Percentiles rank a stretch among this genome's conserved stretches.
Evolutionary conservation across 2,329 filamentous ascomycete species (phyloP).

Genomic region (Colletotrichum karsti): DNA sequence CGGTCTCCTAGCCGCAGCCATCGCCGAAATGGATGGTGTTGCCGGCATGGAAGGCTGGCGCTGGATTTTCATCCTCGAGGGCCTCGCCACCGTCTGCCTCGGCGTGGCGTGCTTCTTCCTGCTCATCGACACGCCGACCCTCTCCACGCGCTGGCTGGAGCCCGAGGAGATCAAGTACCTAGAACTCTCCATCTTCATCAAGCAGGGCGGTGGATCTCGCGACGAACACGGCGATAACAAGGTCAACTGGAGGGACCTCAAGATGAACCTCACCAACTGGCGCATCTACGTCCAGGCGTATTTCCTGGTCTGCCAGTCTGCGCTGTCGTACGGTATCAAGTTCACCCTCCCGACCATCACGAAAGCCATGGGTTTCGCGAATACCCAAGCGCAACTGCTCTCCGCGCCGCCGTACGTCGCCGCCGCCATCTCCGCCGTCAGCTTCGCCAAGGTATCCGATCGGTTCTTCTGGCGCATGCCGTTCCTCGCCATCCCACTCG

Average conservation of each 20-base stretch:
- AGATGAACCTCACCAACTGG: slow-evolving; percentile 40
- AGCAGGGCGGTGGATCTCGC: slow-evolving; percentile 32
- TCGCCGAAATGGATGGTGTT: slow-evolving; percentile 58
- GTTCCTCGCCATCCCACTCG: slow-evolving; percentile 25
- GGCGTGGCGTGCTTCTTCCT: slow-evolving; percentile 33
- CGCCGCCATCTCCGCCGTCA: slow-evolving; percentile 59
- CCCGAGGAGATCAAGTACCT: slow-evolving; percentile 36
- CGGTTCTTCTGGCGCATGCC: slow-evolving; percentile 70
- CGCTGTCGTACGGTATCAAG: slow-evolving; percentile 43
- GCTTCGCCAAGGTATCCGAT: slow-evolving; percentile 73
- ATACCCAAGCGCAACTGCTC: slow-evolving; percentile 38
- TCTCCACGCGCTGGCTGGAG: slow-evolving; percentile 35
- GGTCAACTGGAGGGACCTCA: slow-evolving; percentile 37
- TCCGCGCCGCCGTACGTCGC: slow-evolving; percentile 35
- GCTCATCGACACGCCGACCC: slow-evolving; percentile 34
- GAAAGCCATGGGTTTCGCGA: slow-evolving; percentile 43
- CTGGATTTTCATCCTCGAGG: slow-evolving; percentile 36
- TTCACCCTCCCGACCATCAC: slow-evolving; percentile 47
- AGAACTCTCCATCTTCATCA: slow-evolving; percentile 39
- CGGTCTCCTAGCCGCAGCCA: slow-evolving; percentile 64
- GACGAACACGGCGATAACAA: slow-evolving; percentile 32
- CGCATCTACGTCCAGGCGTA: slow-evolving; percentile 44
- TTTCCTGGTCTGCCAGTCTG: slow-evolving; percentile 38
- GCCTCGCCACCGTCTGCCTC: slow-evolving; percentile 37
- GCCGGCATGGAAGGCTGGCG: slow-evolving; percentile 51